Conservation (phyloP, 179 eudicot genomes). For the Sideroxylon spinosum region DNA sequence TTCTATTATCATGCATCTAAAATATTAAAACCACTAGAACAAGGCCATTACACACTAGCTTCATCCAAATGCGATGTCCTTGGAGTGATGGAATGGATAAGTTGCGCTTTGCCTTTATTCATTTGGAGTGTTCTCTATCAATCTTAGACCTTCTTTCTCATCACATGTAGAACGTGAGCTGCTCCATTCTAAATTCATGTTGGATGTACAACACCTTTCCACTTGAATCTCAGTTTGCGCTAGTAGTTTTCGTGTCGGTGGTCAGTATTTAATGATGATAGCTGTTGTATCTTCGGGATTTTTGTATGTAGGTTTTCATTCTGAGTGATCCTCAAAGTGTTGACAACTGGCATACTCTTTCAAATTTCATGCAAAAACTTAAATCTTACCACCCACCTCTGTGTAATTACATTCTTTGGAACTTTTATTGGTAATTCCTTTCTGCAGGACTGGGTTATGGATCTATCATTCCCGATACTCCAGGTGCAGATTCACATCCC, state of each 20-base stretch:
- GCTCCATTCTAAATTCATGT: neutral
- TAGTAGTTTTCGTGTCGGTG: no score
- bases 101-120: neutral
- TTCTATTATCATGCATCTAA: neutral
- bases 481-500: conserved; percentile 55
- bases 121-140: neutral
- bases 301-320: neutral
- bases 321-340: neutral
- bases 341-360: neutral
- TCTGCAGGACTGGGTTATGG: conserved; percentile 32
- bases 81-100: neutral
- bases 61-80: neutral
- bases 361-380: neutral
- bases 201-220: no score
- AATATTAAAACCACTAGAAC: neutral
- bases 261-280: no score
- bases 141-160: neutral
- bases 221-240: no score
- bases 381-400: neutral
- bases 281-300: no score
- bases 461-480: conserved; percentile 68
- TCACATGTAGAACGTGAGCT: neutral
- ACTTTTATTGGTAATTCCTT: conserved; percentile 1
- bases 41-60: neutral
- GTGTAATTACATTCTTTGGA: neutral